Base-by-base conservation (phyloP, 2,329 filamentous ascomycete species). In the Chaetomium sp. region DNA sequence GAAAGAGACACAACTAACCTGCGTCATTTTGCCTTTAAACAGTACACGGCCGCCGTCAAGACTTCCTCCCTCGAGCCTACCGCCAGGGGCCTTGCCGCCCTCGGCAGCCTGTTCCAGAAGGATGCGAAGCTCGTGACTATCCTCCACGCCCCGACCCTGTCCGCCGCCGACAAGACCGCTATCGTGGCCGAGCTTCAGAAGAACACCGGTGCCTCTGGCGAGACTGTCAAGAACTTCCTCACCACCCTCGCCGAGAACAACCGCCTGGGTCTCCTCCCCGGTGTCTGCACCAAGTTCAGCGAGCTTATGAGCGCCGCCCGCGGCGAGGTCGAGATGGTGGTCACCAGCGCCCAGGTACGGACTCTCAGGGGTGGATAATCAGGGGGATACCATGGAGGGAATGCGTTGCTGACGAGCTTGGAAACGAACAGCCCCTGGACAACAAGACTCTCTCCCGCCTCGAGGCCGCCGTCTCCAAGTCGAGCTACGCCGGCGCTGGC, bases 1-100 rank as follows among this genome's bases (percentile, higher is more conserved):
- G 60, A 64, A 54, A 67, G 66, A 75, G 75, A 72, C 75, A 68
- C 63, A 57, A 19, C 65, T 67, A 56, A 67, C 70, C 71, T 79
- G 76, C 76, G 76, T 74, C 70, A 78, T 81, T 80, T 80, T 69
- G 66, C 64, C 45, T 62, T 16, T 8, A 23, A 56, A 69, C 75
- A 99, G 95, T 99, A 97, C 88, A 98, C 93, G 71, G 95, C 95
- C 70, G 92, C 94, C 74, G 88, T 89, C 78, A 99, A 98, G 87
- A 87, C 89, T 72, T 90, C 89, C 67, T 82, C 87, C 72, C 90
- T 99, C 79, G 95, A 99, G 75, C 84, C 87, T 76, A 93, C 92
- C 71, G 89, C 93, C 78, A 91, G 88, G 81, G 89, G 92, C 71
- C 84, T 99, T 75, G 81, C 84, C 75, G 84, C 80, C 74, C 89